Percentiles rank a stretch among this genome's conserved stretches.
Evolutionary conservation across 2,329 filamentous ascomycete species (phyloP).

Genomic region (Talaromyces marneffei): DNA sequence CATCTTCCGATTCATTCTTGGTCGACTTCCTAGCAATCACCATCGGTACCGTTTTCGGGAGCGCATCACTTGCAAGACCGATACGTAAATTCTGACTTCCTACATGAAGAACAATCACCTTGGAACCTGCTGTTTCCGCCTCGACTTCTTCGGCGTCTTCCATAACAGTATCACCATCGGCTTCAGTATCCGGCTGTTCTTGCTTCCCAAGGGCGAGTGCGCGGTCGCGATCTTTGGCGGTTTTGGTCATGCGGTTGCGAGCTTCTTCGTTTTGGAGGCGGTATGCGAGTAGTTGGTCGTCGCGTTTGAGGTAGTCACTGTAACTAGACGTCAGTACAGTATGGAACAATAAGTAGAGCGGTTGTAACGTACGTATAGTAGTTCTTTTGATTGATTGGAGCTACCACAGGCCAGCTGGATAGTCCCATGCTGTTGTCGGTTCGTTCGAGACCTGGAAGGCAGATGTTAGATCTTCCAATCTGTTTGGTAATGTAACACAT

Average conservation of each 20-base stretch:
- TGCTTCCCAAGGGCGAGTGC: constrained; percentile 66
- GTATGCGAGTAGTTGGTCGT: constrained; percentile 88
- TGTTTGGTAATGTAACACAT: no score
- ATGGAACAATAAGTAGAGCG: background rate
- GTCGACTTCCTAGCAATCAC: constrained; percentile 74
- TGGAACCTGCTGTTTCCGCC: constrained; percentile 67
- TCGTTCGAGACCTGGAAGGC: constrained; percentile 69
- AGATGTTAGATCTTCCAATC: background rate
- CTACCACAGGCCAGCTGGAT: constrained; percentile 85
- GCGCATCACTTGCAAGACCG: constrained; percentile 87
- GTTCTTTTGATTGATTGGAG: constrained; percentile 98
- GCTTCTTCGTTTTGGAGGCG: constrained; percentile 83
- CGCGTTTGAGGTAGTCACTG: constrained; percentile 95
- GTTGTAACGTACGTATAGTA: constrained; percentile 77
- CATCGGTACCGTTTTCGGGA: constrained; percentile 93
- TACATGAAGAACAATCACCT: constrained; percentile 89
- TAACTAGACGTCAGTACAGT: background rate
- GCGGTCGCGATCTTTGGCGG: constrained; percentile 80
- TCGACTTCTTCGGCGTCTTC: constrained; percentile 50
- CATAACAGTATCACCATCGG: constrained; percentile 52
- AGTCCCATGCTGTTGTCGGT: constrained; percentile 98
- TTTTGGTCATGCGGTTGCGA: constrained; percentile 75
- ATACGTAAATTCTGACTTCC: constrained; percentile 94
- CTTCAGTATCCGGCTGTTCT: constrained; percentile 51
- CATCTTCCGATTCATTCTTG: constrained; percentile 72